Conservation (phyloP, 2,329 filamentous ascomycete genomes). For the Berkeleyomyces basicola region DNA sequence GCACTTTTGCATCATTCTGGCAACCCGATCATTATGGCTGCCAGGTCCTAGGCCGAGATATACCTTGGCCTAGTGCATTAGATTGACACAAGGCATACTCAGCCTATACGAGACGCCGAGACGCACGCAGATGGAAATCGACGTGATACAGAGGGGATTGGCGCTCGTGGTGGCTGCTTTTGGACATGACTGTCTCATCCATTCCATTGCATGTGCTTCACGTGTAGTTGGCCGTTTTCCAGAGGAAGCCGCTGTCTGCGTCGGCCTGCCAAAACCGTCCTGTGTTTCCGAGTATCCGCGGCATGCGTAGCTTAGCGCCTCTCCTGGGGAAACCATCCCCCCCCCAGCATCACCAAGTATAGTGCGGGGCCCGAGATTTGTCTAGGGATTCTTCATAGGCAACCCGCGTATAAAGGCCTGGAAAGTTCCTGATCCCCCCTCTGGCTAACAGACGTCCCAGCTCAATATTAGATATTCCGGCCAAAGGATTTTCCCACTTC, state of each 20-base stretch:
- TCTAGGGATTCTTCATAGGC: too few relatives aligned
- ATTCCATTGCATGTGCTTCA: too few relatives aligned
- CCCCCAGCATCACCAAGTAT: too few relatives aligned
- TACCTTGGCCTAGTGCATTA: not conserved
- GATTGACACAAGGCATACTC: not conserved
- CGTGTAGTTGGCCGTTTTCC: too few relatives aligned
- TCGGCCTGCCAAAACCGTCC: too few relatives aligned
- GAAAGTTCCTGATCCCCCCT: not conserved
- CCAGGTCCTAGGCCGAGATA: not conserved
- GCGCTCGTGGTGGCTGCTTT: conserved; percentile 17
- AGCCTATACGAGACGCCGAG: not conserved
- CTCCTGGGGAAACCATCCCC: too few relatives aligned
- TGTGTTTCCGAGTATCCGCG: too few relatives aligned
- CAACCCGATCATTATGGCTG: not conserved
- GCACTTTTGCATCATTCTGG: not conserved
- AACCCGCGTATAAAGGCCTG: not conserved
- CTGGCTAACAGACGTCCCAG: conserved; percentile 19
- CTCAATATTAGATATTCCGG: conserved; percentile 47
- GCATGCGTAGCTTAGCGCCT: too few relatives aligned
- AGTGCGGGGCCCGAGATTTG: too few relatives aligned
- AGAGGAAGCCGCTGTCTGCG: too few relatives aligned
- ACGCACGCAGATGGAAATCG: not conserved
- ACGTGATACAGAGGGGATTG: conserved; percentile 9
- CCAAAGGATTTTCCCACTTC: conserved; percentile 35
- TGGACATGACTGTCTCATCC: conserved; percentile 14